A percentile compares a stretch with the other conserved stretches of the same genome.
These are phyloP conservation scores for Pascua sp. DNA, from an alignment of 1,284 basidiomycete species.

Conservation along the genomic window DNA sequence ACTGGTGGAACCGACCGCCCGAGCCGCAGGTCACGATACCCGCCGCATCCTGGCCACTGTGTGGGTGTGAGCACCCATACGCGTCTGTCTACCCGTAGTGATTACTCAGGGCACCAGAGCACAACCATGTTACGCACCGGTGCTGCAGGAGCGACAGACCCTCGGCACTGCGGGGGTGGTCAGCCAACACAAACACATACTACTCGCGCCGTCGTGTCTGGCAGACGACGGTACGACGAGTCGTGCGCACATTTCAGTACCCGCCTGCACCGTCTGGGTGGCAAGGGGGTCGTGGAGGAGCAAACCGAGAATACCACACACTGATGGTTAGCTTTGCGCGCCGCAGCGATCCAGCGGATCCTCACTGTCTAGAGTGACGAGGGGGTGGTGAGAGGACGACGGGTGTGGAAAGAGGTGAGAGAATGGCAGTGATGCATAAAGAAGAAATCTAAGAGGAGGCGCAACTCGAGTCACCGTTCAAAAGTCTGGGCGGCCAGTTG, in stretches of 20 bases:
- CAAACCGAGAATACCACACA: slow-evolving; percentile 88
- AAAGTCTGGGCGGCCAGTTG: too few relatives aligned
- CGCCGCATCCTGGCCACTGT: slow-evolving; percentile 88
- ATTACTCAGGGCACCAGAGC: background rate
- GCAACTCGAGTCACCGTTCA: too few relatives aligned
- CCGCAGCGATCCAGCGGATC: background rate
- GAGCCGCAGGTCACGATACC: slow-evolving; percentile 95
- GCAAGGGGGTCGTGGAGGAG: slow-evolving; percentile 68
- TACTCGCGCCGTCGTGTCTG: background rate
- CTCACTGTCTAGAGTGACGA: slow-evolving; percentile 6
- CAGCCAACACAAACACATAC: background rate
- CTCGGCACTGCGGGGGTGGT: slow-evolving; percentile 55
- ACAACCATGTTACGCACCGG: slow-evolving; percentile 53
- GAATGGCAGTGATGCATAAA: background rate
- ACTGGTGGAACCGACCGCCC: slow-evolving; percentile 94
- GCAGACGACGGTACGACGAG: background rate
- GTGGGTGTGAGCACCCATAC: background rate
- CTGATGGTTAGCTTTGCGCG: slow-evolving; percentile 9
- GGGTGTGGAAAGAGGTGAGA: background rate
- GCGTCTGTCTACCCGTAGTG: too few relatives aligned
- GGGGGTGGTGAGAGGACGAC: background rate
- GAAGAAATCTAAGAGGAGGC: background rate
- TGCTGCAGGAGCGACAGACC: slow-evolving; percentile 88
- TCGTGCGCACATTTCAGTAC: slow-evolving; percentile 64
- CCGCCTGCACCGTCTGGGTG: slow-evolving; percentile 60